Conservation (phyloP, 2,329 filamentous ascomycete species). For the Botrytis byssoidea region DNA sequence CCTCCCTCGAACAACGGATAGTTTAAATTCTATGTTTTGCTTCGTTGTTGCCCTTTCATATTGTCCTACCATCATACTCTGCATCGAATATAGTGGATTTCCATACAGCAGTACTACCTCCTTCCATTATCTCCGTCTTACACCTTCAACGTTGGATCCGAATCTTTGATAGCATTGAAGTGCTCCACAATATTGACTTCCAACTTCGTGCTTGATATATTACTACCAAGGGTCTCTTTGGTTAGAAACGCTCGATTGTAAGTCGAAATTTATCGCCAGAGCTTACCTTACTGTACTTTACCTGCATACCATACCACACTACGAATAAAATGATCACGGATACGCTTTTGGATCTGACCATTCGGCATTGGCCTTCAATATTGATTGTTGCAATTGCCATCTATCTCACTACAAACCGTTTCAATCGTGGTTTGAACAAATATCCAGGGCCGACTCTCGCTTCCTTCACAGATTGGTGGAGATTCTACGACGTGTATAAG, state of each 20-base stretch:
- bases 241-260: background rate
- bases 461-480: slow-evolving; percentile 70
- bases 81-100: no score
- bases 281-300: no score
- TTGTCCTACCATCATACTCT: background rate
- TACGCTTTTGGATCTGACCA: background rate
- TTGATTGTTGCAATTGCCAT: slow-evolving; percentile 39
- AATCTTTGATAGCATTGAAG: background rate
- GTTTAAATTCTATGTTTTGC: background rate
- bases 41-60: background rate
- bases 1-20: background rate
- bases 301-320: background rate
- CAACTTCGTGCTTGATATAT: background rate
- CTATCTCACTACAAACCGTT: slow-evolving; percentile 51
- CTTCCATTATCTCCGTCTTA: background rate
- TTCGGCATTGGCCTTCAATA: slow-evolving; percentile 45
- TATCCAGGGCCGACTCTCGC: slow-evolving; percentile 73
- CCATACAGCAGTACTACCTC: background rate
- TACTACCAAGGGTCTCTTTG: background rate
- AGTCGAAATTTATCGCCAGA: background rate
- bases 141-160: background rate
- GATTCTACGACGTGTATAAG: slow-evolving; percentile 66
- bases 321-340: slow-evolving; percentile 11
- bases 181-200: background rate
- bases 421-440: slow-evolving; percentile 59